phyloP scores from a whole-genome alignment of 2,329 filamentous ascomycete genomes.

The Blastomyces emzantsi region DNA sequence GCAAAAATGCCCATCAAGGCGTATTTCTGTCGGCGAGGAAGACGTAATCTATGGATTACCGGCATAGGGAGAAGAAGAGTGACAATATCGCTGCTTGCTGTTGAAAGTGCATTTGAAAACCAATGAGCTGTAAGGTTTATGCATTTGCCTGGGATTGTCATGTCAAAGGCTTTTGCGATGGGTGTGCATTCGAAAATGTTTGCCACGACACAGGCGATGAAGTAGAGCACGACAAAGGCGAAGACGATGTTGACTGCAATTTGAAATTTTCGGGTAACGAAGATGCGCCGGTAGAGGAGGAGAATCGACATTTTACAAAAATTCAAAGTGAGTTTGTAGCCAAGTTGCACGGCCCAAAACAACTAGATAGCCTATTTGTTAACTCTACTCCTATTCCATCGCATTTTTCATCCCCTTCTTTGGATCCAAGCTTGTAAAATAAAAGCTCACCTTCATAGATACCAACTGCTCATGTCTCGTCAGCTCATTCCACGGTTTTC shows the following conservation, averaged over 20 bases:
- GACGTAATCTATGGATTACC: conserved; percentile 23
- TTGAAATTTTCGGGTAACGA: conserved; percentile 39
- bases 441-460: conserved; percentile 20
- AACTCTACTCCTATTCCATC: neutral
- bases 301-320: conserved; percentile 47
- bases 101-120: conserved; percentile 40
- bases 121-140: conserved; percentile 42
- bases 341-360: conserved; percentile 45
- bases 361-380: conserved; percentile 25
- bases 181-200: conserved; percentile 47
- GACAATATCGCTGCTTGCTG: conserved; percentile 28
- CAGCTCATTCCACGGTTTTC: conserved; percentile 18
- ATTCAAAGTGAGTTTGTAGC: conserved; percentile 48
- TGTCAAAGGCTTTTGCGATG: conserved; percentile 41
- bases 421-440: neutral
- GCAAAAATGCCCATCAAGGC: conserved; percentile 39
- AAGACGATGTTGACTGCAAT: conserved; percentile 37
- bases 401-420: neutral
- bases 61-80: conserved; percentile 29
- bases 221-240: conserved; percentile 39
- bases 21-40: conserved; percentile 38
- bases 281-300: conserved; percentile 48
- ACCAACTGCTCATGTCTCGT: conserved; percentile 18
- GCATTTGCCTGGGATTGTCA: conserved; percentile 33
- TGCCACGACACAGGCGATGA: conserved; percentile 37